Evolutionary conservation across 1,284 basidiomycete species (phyloP).

Genomic region (Ganoderma meredithae): DNA sequence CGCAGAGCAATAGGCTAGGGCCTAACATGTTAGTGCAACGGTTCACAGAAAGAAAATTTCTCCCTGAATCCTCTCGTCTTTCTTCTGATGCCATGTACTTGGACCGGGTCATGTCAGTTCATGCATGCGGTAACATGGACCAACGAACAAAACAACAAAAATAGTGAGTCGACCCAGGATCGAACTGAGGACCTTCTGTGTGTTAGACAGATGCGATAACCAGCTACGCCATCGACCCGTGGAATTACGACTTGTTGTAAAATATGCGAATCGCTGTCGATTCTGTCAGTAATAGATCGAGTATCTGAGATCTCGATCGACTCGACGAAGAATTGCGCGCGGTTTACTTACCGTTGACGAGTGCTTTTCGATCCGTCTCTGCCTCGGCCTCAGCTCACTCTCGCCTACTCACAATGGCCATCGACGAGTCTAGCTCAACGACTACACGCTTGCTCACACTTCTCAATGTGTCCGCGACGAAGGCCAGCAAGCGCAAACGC

Average conservation of each 20-base stretch:
- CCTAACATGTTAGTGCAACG: too few relatives aligned
- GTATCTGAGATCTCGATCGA: constrained; percentile 2
- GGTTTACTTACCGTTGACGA: too few relatives aligned
- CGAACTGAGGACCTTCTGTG: constrained; percentile 8
- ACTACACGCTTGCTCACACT: constrained; percentile 89
- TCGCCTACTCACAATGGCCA: constrained; percentile 32
- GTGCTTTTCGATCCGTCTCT: neutral
- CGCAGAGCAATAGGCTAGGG: too few relatives aligned
- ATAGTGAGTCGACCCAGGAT: constrained; percentile 1
- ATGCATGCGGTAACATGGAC: too few relatives aligned
- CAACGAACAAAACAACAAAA: too few relatives aligned
- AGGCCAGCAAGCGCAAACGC: constrained; percentile 65
- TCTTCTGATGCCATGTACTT: too few relatives aligned
- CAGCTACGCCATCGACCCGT: constrained; percentile 71
- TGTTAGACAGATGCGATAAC: constrained; percentile 83
- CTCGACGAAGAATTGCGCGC: neutral
- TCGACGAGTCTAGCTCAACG: constrained; percentile 55
- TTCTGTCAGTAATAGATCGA: neutral
- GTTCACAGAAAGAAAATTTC: too few relatives aligned
- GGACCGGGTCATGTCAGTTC: too few relatives aligned
- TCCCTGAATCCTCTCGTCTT: neutral
- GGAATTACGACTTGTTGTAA: too few relatives aligned
- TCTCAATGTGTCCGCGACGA: constrained; percentile 90
- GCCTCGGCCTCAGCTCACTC: neutral
- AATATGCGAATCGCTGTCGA: too few relatives aligned